These are phyloP conservation scores for Echites panduratus DNA, from an alignment of 257 asterid species.

Conservation along the genomic window DNA sequence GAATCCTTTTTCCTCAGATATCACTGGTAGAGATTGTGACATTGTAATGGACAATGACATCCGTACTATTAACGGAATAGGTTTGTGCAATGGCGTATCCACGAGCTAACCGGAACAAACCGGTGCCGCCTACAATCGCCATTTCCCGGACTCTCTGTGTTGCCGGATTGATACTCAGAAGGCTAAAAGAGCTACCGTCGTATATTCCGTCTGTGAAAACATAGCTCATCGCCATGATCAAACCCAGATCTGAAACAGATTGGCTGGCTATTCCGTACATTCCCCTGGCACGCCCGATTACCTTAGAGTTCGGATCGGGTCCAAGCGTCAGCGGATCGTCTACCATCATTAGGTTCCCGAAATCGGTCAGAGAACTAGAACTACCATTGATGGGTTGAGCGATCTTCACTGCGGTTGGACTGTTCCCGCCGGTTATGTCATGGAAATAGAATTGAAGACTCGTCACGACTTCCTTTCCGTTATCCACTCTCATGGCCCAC, in stretches of 20 bases:
- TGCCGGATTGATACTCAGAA: slow-evolving; percentile 50
- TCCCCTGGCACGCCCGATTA: slow-evolving; percentile 72
- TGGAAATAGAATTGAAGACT: slow-evolving; percentile 76
- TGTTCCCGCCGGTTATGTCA: slow-evolving; percentile 53
- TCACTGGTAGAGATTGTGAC: too few species aligned
- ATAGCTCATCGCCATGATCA: slow-evolving; percentile 56
- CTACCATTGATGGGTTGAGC: slow-evolving; percentile 41
- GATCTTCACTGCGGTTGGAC: slow-evolving; percentile 44
- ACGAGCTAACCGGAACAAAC: slow-evolving; percentile 69
- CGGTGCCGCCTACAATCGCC: slow-evolving; percentile 89
- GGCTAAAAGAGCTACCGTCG: slow-evolving; percentile 69
- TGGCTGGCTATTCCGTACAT: slow-evolving; percentile 62
- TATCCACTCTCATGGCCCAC: slow-evolving; percentile 34
- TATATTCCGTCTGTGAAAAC: slow-evolving; percentile 55
- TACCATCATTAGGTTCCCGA: slow-evolving; percentile 51
- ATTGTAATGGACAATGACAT: slow-evolving; percentile 65
- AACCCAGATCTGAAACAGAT: slow-evolving; percentile 33
- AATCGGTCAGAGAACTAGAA: slow-evolving; percentile 14
- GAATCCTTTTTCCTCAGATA: too few species aligned
- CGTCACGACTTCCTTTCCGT: slow-evolving; percentile 45
- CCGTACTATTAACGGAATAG: slow-evolving; percentile 25
- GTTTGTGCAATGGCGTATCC: slow-evolving; percentile 74
- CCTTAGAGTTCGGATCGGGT: slow-evolving; percentile 46
- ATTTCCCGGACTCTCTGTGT: slow-evolving; percentile 48
- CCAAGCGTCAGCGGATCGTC: slow-evolving; percentile 68